Evolutionary conservation across 331 rosid genomes (phyloP), one percentile per base, ranked within the genome.

Genomic region (Phaseolus coccineus): DNA sequence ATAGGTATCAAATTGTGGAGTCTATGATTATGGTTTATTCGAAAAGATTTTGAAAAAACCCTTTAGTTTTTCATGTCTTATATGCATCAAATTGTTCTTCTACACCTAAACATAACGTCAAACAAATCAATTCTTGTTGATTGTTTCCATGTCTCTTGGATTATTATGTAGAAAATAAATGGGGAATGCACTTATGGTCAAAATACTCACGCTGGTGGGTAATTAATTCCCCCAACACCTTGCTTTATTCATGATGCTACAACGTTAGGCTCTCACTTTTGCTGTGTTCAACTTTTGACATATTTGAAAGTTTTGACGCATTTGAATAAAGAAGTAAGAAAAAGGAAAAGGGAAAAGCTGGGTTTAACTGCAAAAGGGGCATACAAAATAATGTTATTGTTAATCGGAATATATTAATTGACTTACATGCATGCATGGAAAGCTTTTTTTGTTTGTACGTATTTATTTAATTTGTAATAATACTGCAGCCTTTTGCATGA

Each of bases 361-460:
- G 40, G 2, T 62, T 30, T 62, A 62, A 62, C 68, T 24, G 24
- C 69, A 65, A 24, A 25, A 6, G 53, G 28, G 30, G 6, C 65
- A 24, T 42, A 27, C 3, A 15, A 16, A 35, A 65, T n/a, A n/a
- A 65, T 37, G 8, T 63, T 63, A 61, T 50, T 46, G 16, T 46
- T 46, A 46, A 46, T 46, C 9, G 10, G 47, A 42, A 42, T 46
- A 46, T 42, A 46, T 46, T 46, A 46, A 46, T 46, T 14, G 58
- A 25, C 62, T 39, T 56, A 67, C 76, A 67, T 74, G 71, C 80
- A 75, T 68, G 85, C 72, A 81, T 58, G 77, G 30, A 42, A 65
- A 69, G 10, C 39, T 5, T 15, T 31, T 15, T 61, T 31, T 40
- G 37, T 77, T 37, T 24, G 11, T 74, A 81, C 47, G 77, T 57